phyloP scores from a whole-genome alignment of 129 eudicot genomes.

The Sambucus nigra region DNA sequence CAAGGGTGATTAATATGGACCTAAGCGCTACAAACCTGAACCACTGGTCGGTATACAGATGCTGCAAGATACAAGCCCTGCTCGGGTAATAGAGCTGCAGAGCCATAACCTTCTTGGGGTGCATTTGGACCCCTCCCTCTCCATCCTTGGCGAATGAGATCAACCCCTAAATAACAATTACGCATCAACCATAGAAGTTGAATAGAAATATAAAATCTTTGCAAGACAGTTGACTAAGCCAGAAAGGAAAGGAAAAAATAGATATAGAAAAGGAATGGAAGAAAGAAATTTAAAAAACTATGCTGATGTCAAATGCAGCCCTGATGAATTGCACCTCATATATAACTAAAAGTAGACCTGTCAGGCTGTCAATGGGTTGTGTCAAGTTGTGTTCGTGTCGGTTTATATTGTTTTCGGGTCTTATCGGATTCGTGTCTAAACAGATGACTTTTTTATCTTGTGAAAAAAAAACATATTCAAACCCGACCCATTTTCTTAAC shows the following conservation, averaged over 20 bases:
- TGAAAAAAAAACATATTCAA: too few relatives aligned
- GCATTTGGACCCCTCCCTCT: conserved; percentile 72
- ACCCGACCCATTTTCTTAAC: too few relatives aligned
- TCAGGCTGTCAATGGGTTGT: too few relatives aligned
- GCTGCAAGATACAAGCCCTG: conserved; percentile 98
- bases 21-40: conserved; percentile 49
- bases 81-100: conserved; percentile 87
- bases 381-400: too few relatives aligned
- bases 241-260: neutral
- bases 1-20: conserved; percentile 1
- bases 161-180: conserved; percentile 37
- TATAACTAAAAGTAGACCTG: neutral
- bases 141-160: conserved; percentile 81
- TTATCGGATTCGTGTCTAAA: too few relatives aligned
- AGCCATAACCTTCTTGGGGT: conserved; percentile 90
- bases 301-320: neutral
- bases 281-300: neutral
- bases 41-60: conserved; percentile 91
- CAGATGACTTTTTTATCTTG: too few relatives aligned
- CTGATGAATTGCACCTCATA: neutral
- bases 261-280: neutral
- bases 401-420: too few relatives aligned
- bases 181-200: neutral
- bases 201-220: neutral
- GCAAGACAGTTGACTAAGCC: neutral